Percentiles rank a stretch among this genome's conserved stretches.
Evolutionary conservation across 306 rosid species (phyloP).

Genomic region (Ziziphus jujuba): DNA sequence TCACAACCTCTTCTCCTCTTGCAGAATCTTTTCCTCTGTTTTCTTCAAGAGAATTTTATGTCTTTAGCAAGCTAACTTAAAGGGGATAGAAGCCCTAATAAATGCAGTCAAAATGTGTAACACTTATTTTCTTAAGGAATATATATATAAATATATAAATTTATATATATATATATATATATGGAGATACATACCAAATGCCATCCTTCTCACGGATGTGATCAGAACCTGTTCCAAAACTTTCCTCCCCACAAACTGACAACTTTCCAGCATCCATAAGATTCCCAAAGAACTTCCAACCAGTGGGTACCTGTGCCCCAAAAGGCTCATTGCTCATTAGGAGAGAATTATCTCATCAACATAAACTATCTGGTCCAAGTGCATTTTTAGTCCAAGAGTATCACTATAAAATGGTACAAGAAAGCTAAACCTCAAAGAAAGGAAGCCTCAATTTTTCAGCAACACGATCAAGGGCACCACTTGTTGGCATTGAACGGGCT

Average conservation of each 20-base stretch:
- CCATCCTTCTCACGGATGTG: slow-evolving; percentile 99
- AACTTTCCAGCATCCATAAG: slow-evolving; percentile 97
- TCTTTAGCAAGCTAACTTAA: background rate
- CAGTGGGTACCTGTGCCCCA: slow-evolving; percentile 82
- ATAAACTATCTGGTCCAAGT: slow-evolving; percentile 23
- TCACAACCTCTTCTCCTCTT: no score
- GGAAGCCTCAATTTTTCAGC: slow-evolving; percentile 87
- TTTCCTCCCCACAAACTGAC: slow-evolving; percentile 97
- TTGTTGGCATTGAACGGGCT: slow-evolving; percentile 98
- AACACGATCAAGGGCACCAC: slow-evolving; percentile 90
- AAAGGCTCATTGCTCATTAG: slow-evolving; percentile 28
- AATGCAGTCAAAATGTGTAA: background rate
- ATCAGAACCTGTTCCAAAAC: slow-evolving; percentile 98
- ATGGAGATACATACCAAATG: slow-evolving; percentile 67
- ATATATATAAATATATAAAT: slow-evolving; percentile 9
- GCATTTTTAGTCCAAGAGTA: slow-evolving; percentile 4
- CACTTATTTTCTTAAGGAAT: slow-evolving; percentile 4
- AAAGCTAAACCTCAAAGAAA: slow-evolving; percentile 74
- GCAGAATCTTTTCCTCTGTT: no score
- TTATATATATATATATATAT: slow-evolving; percentile 1
- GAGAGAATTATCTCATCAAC: slow-evolving; percentile 13
- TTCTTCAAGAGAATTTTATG: no score
- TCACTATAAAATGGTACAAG: background rate
- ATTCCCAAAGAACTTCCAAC: slow-evolving; percentile 98
- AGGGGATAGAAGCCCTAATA: background rate